Base-by-base conservation (phyloP, 1,139 yeast species). In the Sugiyamaella novakii region DNA sequence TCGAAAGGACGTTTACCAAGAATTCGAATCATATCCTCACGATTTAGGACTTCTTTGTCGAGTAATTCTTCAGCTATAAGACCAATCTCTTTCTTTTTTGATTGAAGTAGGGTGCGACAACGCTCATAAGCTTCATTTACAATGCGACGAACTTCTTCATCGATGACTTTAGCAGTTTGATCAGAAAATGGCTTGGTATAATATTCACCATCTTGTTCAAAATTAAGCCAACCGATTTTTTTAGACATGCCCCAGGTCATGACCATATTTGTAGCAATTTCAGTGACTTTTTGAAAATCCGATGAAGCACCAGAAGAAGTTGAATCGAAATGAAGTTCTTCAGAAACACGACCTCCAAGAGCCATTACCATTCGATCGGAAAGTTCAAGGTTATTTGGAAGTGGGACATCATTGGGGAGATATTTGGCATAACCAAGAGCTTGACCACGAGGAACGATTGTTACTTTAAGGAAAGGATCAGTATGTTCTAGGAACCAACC, bases 361-460 rank as follows among this genome's bases (percentile, higher is more conserved):
- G 98, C 89, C 95, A 92, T 94, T 19, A 89, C 80, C 95, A 92
- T 91, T 59, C 95, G 77, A 65, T 92, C 95, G 52, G 74, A 70
- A 58, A 91, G 79, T 68, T 92, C 96, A 57, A 81, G 81, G 52
- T 84, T 79, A 14, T 87, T 81, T 61, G 87, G 76, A 61, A 92
- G 76, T 61, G 88, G 87, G 60, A 85, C 87, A 66, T 92, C 98
- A 17, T 94, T 89, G 18, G 98, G 98, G 53, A 94, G 77, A 65
- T 92, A 89, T 69, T 92, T 97, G 1, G 98, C 98, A 67, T 92
- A 92, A n/a, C 98, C 98, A 47, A 92, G 75, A 1, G 98, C 96
- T 68, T 85, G 89, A 4, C 98, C 98, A 67, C 97, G 83, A 44
- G 98, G 98, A 51, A 92, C 89, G 61, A 92, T 92, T 5, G 97